Percentiles rank a stretch among this genome's conserved stretches.
Evolutionary conservation across 331 rosid species (phyloP).

Genomic region (Pyrus hybrid): DNA sequence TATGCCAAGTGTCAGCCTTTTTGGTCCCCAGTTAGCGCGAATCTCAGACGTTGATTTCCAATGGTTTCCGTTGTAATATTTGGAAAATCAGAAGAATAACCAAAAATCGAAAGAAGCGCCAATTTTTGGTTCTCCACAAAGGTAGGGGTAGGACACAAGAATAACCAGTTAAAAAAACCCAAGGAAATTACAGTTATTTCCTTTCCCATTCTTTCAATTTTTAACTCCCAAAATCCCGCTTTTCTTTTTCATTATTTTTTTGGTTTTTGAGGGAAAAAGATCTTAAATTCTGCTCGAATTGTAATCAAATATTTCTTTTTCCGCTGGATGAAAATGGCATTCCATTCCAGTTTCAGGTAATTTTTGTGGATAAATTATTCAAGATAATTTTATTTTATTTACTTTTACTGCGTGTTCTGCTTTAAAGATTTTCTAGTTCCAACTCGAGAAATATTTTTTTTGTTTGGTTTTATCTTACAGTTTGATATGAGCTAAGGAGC

Average conservation of each 20-base stretch:
- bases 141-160: not conserved
- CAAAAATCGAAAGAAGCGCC: slow-evolving; percentile 27
- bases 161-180: not conserved
- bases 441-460: too few relatives aligned
- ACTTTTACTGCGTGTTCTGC: not conserved
- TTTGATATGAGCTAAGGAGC: not conserved
- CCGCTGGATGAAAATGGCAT: not conserved
- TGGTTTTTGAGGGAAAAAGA: not conserved
- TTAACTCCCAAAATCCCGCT: not conserved
- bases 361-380: not conserved
- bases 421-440: not conserved
- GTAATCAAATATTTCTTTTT: not conserved
- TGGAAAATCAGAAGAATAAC: slow-evolving; percentile 17
- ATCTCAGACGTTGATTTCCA: not conserved
- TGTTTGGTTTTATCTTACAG: not conserved
- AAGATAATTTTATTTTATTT: not conserved
- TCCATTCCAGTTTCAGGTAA: not conserved
- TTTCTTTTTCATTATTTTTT: not conserved
- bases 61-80: slow-evolving; percentile 13
- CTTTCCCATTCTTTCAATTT: not conserved
- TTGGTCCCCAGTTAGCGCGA: not conserved
- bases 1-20: not conserved
- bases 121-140: slow-evolving; percentile 16
- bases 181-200: not conserved
- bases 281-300: not conserved